A percentile compares a stretch with the other conserved stretches of the same genome.
phyloP scores from a whole-genome alignment of 2,329 filamentous ascomycete genomes.

The Chrysosphaeria jannelii region DNA sequence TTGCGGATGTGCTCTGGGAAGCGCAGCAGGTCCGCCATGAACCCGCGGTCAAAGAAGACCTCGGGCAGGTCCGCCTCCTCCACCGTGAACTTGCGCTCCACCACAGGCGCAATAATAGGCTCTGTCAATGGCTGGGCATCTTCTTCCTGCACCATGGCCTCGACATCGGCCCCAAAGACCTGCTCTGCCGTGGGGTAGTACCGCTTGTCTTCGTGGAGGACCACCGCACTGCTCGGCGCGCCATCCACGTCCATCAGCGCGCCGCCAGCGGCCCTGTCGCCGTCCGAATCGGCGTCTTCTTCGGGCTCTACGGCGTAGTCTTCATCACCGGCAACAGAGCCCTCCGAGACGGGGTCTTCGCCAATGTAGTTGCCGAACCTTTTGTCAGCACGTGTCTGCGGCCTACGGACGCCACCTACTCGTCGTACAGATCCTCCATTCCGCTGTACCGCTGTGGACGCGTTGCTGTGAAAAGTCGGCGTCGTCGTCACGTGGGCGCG shows the following conservation, averaged over 20 bases:
- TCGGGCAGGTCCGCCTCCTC: conserved; percentile 74
- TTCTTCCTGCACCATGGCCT: conserved; percentile 88
- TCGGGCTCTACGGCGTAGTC: conserved; percentile 73
- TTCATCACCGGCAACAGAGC: conserved; percentile 33
- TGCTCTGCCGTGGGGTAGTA: conserved; percentile 97
- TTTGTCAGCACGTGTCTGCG: no score
- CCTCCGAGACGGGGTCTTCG: conserved; percentile 60
- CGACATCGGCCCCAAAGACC: conserved; percentile 78
- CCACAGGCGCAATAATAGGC: conserved; percentile 77
- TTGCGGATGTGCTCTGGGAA: conserved; percentile 88
- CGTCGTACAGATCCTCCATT: conserved; percentile 94
- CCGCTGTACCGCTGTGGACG: no score
- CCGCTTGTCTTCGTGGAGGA: conserved; percentile 96
- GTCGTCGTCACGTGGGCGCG: no score
- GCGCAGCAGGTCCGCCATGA: conserved; percentile 90
- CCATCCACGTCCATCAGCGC: conserved; percentile 86
- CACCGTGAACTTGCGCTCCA: conserved; percentile 86
- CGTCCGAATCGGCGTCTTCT: conserved; percentile 36
- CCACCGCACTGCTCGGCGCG: conserved; percentile 54
- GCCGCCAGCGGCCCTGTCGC: conserved; percentile 34
- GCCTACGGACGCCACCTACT: conserved; percentile 29
- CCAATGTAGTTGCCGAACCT: conserved; percentile 98
- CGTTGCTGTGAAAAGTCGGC: no score
- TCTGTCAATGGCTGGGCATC: conserved; percentile 79
- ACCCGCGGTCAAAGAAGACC: conserved; percentile 63